Evolutionary conservation across 495 filamentous ascomycete species (phyloP), one percentile per base, ranked within the genome.

Genomic region (Annulohypoxylon maeteangense): DNA sequence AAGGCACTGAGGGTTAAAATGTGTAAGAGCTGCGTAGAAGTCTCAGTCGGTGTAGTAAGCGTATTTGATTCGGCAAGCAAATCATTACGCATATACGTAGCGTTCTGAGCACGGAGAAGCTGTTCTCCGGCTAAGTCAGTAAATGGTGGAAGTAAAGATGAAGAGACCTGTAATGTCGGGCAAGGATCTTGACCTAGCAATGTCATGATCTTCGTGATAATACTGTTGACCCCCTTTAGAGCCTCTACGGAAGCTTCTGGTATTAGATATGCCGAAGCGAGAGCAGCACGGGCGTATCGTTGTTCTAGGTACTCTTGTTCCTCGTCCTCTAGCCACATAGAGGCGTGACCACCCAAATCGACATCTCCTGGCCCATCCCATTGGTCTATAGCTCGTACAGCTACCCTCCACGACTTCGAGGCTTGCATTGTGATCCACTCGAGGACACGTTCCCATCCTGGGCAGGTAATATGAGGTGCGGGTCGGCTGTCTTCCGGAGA

Each of bases 301-400:
- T 76, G 74, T 34, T 88, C 84, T 7, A 94, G 79, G 57, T 86
- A 78, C 40, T 80, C 81, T 32, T 82, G 80, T 12, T 87, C 82
- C 2, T 88, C 81, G 10, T 88, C 84, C 45, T 84, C 79, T 6
- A 90, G 58, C 74, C 84, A 84, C 40, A 74, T 68, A 0, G 84
- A 80, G 8, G 81, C 87, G 79, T 90, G 93, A 7, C 90, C 91
- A 16, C 90, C 93, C 44, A 94, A 75, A 72, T 97, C 94, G 22
- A 92, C 84, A 80, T 97, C 93, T 51, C 81, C 81, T 3, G 94
- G 93, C 0, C 94, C 94, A 72, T 90, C 87, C 94, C 94, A 98
- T 57, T 91, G 86, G 50, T 86, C 82, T 65, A 94, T 84, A 8
- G 88, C 90, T 55, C 80, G 82, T 3, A 90, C 86, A 29, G 88